These are phyloP conservation scores for Fusarium globosum DNA, from an alignment of 2,329 filamentous ascomycete species.

Conservation along the genomic window DNA sequence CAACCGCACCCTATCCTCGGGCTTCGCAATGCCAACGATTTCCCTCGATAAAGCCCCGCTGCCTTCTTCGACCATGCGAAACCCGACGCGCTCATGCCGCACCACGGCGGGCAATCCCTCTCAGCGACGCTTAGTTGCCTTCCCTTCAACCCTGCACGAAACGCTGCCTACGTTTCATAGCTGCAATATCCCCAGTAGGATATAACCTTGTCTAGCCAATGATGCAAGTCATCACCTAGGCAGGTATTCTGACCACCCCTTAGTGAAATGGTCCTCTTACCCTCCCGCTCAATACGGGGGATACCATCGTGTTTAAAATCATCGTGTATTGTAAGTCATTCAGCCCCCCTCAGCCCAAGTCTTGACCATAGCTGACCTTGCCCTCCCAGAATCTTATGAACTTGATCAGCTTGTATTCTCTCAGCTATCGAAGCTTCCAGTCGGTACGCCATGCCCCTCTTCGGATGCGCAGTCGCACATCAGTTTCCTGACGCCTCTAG, in stretches of 20 bases:
- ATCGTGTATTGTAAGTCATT: neutral
- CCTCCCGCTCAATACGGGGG: neutral
- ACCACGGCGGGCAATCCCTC: neutral
- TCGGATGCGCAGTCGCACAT: neutral
- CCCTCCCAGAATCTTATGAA: neutral
- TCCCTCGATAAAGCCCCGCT: too few species aligned
- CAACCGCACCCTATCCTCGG: too few species aligned
- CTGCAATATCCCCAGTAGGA: neutral
- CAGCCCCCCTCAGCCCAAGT: neutral
- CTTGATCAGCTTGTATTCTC: neutral
- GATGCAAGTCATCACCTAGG: neutral
- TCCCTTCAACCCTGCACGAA: neutral
- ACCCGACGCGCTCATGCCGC: too few species aligned
- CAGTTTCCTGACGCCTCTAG: neutral
- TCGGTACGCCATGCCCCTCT: neutral
- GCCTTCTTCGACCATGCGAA: too few species aligned
- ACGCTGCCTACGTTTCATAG: neutral
- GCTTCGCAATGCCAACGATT: too few species aligned
- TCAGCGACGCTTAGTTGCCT: neutral
- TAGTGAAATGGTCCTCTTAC: neutral
- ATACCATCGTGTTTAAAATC: neutral
- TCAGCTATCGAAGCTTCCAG: neutral
- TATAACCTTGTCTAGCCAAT: neutral
- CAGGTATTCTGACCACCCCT: neutral
- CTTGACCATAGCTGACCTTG: neutral